Evolutionary conservation across 108 stramenopile species (phyloP).

Genomic region (Cyclotella baltica): DNA sequence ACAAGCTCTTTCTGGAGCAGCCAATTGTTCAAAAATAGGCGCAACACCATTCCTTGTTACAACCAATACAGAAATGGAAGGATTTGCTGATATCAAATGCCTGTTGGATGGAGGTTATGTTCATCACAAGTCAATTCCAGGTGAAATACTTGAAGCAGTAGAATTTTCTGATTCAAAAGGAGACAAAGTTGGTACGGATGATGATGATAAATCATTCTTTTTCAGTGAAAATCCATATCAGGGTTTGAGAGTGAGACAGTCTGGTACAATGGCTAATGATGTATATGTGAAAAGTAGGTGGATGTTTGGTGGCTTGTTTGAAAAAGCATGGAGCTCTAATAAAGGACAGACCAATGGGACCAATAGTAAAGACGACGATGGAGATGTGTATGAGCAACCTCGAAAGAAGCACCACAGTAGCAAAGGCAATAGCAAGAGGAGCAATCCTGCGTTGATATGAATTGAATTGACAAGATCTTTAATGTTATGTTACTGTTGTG

Average conservation of each 20-base stretch:
- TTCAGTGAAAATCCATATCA: slow-evolving; percentile 83
- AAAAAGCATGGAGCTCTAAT: background rate
- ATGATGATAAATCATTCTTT: slow-evolving; percentile 52
- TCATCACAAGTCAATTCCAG: slow-evolving; percentile 34
- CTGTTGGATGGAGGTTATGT: slow-evolving; percentile 68
- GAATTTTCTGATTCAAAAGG: slow-evolving; percentile 39
- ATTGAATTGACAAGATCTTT: too few relatives aligned
- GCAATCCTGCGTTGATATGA: slow-evolving; percentile 12
- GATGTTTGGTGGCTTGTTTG: slow-evolving; percentile 80
- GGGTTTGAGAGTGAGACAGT: slow-evolving; percentile 83
- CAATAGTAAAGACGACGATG: background rate
- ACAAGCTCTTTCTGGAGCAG: slow-evolving; percentile 49
- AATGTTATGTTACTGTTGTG: background rate
- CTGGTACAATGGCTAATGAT: slow-evolving; percentile 93
- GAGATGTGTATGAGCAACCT: background rate
- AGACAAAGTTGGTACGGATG: slow-evolving; percentile 25
- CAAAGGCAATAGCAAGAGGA: slow-evolving; percentile 16
- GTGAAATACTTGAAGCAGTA: slow-evolving; percentile 38
- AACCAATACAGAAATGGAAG: slow-evolving; percentile 92
- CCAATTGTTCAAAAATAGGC: slow-evolving; percentile 6
- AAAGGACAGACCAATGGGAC: background rate
- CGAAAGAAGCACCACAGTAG: slow-evolving; percentile 6
- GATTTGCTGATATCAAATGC: slow-evolving; percentile 74
- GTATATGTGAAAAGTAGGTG: slow-evolving; percentile 88
- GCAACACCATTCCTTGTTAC: slow-evolving; percentile 74